These are phyloP conservation scores for Arachnomyces sp. DNA, from an alignment of 2,329 filamentous ascomycete species.

Conservation along the genomic window DNA sequence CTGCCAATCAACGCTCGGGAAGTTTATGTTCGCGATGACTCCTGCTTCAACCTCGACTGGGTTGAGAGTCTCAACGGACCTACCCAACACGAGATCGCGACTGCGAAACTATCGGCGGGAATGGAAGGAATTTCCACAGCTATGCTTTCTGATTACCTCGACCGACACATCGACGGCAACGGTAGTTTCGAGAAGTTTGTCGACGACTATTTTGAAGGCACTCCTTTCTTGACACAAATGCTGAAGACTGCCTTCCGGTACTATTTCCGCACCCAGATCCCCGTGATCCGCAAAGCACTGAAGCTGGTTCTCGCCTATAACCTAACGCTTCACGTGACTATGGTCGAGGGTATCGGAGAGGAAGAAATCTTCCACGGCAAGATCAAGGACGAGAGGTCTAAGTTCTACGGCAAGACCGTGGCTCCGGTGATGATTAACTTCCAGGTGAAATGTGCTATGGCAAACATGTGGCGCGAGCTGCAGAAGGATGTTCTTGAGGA, in stretches of 20 bases:
- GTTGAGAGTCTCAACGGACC: constrained; percentile 71
- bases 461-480: constrained; percentile 95
- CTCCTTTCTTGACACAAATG: constrained; percentile 89
- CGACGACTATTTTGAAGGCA: constrained; percentile 92
- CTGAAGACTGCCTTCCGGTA: constrained; percentile 92
- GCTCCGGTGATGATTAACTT: constrained; percentile 99
- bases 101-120: constrained; percentile 79
- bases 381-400: constrained; percentile 78
- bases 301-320: constrained; percentile 96
- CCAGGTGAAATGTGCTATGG: constrained; percentile 95
- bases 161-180: constrained; percentile 87
- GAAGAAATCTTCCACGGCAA: constrained; percentile 70
- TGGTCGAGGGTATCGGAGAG: constrained; percentile 80
- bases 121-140: constrained; percentile 76
- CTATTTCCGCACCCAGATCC: constrained; percentile 78
- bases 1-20: constrained; percentile 89
- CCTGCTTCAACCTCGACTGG: constrained; percentile 91
- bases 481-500: constrained; percentile 95
- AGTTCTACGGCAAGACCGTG: constrained; percentile 80
- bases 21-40: constrained; percentile 83
- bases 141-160: constrained; percentile 81
- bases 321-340: constrained; percentile 84
- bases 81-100: constrained; percentile 75
- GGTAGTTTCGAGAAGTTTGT: constrained; percentile 87
- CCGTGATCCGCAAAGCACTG: constrained; percentile 86